Conservation (phyloP, 2,329 filamentous ascomycete genomes). For the Nemania bipapillata region DNA sequence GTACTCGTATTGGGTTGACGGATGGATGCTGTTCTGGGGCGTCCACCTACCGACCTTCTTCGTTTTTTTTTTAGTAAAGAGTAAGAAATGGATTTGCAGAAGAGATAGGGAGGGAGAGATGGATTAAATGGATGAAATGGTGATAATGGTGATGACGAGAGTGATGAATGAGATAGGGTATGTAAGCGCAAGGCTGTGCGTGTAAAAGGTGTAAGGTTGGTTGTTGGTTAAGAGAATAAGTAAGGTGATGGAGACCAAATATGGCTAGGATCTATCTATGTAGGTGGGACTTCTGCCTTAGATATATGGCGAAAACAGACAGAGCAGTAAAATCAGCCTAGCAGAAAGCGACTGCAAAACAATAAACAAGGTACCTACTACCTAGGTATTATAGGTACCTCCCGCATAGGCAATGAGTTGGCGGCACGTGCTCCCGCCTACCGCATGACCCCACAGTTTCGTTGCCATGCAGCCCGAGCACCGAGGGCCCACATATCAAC, state of each 20-base stretch:
- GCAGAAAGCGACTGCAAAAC: background rate
- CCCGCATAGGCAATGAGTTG: background rate
- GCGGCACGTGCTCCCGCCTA: background rate
- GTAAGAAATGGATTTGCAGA: background rate
- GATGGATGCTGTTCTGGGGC: background rate
- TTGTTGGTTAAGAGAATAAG: background rate
- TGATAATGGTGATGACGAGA: background rate
- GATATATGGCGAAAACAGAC: no score
- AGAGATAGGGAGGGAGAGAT: no score
- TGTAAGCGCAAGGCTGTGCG: background rate
- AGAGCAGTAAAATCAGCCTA: no score
- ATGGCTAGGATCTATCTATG: background rate
- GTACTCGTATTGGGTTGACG: background rate
- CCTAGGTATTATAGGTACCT: no score
- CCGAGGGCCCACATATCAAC: background rate
- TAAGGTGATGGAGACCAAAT: background rate
- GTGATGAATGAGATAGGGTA: background rate
- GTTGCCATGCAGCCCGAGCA: background rate
- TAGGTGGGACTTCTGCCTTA: background rate
- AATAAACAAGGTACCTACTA: background rate
- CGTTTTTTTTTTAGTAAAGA: background rate
- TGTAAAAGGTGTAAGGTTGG: background rate
- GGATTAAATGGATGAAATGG: no score
- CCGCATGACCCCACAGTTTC: no score
- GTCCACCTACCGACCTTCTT: conserved; percentile 8